These are phyloP conservation scores for Tetrahymena malaccensis DNA, from an alignment of 73 alveolate species.

Conservation along the genomic window DNA sequence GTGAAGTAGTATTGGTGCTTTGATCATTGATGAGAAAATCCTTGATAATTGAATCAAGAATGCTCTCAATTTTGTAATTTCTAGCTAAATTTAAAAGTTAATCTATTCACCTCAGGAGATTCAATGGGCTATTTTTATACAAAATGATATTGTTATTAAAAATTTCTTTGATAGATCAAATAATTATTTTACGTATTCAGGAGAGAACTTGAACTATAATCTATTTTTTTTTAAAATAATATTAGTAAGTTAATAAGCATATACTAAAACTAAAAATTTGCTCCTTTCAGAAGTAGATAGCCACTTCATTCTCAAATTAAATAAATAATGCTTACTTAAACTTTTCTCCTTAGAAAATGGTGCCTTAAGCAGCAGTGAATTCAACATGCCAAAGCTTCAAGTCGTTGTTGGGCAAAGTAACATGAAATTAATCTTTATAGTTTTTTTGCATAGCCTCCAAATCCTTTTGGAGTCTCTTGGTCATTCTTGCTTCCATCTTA, in stretches of 20 bases:
- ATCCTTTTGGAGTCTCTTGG: constrained; percentile 81
- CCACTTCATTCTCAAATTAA: neutral
- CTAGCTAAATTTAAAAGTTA: neutral
- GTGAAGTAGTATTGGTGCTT: neutral
- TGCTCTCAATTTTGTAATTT: neutral
- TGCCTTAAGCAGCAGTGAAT: constrained; percentile 88
- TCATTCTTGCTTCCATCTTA: constrained; percentile 62
- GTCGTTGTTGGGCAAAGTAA: constrained; percentile 61
- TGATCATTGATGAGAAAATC: neutral
- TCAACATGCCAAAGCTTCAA: constrained; percentile 68
- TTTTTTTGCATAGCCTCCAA: constrained; percentile 68
- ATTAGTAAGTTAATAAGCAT: neutral
- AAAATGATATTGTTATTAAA: constrained; percentile 1
- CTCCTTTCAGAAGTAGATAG: neutral
- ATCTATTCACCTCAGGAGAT: constrained; percentile 82
- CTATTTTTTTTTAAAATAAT: constrained; percentile 5
- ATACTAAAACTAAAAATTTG: neutral
- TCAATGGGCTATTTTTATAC: constrained; percentile 80
- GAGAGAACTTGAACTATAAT: constrained; percentile 79
- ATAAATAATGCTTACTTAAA: constrained; percentile 21
- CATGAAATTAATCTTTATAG: constrained; percentile 61
- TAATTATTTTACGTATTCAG: constrained; percentile 46
- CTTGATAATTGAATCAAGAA: neutral
- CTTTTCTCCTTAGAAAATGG: constrained; percentile 83
- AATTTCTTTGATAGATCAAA: neutral